Base-by-base conservation (phyloP, 2,329 filamentous ascomycete genomes). In the Fusarium sp. region DNA sequence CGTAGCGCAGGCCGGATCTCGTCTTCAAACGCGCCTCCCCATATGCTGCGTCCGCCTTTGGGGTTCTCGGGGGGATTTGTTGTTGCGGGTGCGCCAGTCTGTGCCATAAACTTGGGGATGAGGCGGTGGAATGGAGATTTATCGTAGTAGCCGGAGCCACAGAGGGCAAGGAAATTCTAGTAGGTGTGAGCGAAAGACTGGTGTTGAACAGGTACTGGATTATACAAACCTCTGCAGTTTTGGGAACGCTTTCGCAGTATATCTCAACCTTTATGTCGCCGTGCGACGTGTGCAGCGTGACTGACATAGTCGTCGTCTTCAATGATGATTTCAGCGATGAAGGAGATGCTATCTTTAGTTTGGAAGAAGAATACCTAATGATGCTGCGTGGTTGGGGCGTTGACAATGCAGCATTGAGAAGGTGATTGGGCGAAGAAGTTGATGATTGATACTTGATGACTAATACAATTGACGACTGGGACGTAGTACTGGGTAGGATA, bases 251-350 rank as follows among this genome's bases (percentile, higher is more conserved):
- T 82, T 98, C 94, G 86, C 96, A 98, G 85, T 98, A 98, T 75
- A 99, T 87, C 83, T 98, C 96, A 78, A 98, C 90, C 85, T 98
- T 99, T 81, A 99, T 88, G 83, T 96, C 92, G 81, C 96, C 96
- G 60, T 93, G 89, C 57, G 91, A 94, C 56, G 96, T 99, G 83
- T 98, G 95, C 20, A 99, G 89, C 17, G 90, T 92, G 72, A 91
- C 89, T 18, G 90, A 92, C 90, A 92, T 91, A 75, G 17, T 28
- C 52, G 17, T 42, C 70, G 11, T 47, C 18, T 45, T 17, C 26
- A 38, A 9, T 48, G 17, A n/a, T 41, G 8, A 20, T 38, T 11
- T 35, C 22, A 42, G 24, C 18, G 24, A 33, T 38, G 38, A 51
- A 41, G 38, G 28, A 45, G 31, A 35, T 39, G 36, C 26, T 26